Percentiles rank a stretch among this genome's conserved stretches.
Evolutionary conservation across 129 eudicot genomes (phyloP).

Genomic region (Calendula officinalis): DNA sequence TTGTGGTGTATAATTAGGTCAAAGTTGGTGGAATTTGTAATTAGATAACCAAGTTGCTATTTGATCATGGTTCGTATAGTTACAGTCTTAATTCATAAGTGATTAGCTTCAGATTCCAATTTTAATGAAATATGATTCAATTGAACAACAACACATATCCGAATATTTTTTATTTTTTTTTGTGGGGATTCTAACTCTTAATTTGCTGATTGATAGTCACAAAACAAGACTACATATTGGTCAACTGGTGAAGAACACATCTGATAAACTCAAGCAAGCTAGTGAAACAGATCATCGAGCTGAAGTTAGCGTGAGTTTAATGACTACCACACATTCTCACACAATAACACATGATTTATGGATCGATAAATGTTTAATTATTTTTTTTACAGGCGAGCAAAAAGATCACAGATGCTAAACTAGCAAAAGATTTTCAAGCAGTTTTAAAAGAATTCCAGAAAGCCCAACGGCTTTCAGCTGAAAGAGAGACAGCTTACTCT

Average conservation of each 20-base stretch:
- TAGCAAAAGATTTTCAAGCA: slow-evolving; percentile 91
- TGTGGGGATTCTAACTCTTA: slow-evolving; percentile 7
- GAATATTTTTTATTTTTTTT: not conserved
- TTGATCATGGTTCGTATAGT: not conserved
- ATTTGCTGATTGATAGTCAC: slow-evolving; percentile 46
- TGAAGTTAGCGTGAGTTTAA: slow-evolving; percentile 70
- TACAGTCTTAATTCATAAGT: not conserved
- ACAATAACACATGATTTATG: not conserved
- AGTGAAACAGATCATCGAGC: slow-evolving; percentile 75
- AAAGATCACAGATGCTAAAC: slow-evolving; percentile 90
- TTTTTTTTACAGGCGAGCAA: slow-evolving; percentile 61
- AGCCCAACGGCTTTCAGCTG: slow-evolving; percentile 87
- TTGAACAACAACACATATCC: not conserved
- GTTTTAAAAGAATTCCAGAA: slow-evolving; percentile 85
- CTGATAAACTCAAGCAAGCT: slow-evolving; percentile 89
- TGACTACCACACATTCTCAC: not conserved
- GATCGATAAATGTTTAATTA: not conserved
- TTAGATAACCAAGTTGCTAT: not conserved
- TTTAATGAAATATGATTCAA: not conserved
- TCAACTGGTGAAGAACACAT: slow-evolving; percentile 82
- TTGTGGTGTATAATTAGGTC: not conserved
- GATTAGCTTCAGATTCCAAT: not conserved
- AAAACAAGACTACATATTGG: slow-evolving; percentile 87
- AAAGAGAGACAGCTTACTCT: slow-evolving; percentile 84
- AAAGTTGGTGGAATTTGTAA: not conserved